phyloP scores from a whole-genome alignment of 495 filamentous ascomycete genomes.

The Tetracladium marchalianum region DNA sequence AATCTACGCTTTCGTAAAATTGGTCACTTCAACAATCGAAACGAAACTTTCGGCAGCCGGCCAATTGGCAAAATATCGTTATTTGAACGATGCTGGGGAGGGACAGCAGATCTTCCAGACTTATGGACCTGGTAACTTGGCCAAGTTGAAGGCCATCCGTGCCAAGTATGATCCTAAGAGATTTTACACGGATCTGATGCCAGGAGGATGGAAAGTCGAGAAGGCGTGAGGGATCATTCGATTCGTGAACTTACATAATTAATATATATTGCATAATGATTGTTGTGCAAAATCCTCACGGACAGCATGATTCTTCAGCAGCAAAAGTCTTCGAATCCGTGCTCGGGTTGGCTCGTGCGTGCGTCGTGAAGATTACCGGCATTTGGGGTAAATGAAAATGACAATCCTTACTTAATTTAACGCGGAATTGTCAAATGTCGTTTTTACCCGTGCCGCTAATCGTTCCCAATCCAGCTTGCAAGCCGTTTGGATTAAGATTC shows the following conservation, averaged over 20 bases:
- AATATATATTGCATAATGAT: too few relatives aligned
- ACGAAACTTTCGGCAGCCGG: constrained; percentile 3
- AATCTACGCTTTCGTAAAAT: constrained; percentile 3
- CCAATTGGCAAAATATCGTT: constrained; percentile 9
- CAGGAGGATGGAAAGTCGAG: constrained; percentile 26
- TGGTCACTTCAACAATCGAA: constrained; percentile 2
- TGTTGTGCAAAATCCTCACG: too few relatives aligned
- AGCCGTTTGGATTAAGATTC: too few relatives aligned
- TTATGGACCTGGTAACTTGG: constrained; percentile 21
- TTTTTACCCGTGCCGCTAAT: too few relatives aligned
- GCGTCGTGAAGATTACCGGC: too few relatives aligned
- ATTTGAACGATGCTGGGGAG: constrained; percentile 14
- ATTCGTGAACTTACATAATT: neutral
- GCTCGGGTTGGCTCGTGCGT: too few relatives aligned
- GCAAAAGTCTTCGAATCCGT: too few relatives aligned
- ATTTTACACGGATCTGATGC: constrained; percentile 22
- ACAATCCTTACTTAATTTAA: too few relatives aligned
- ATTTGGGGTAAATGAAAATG: too few relatives aligned
- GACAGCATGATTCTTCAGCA: too few relatives aligned
- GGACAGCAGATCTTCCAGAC: constrained; percentile 12
- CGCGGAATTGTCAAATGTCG: too few relatives aligned
- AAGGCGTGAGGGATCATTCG: constrained; percentile 1
- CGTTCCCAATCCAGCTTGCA: too few relatives aligned
- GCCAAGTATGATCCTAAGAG: constrained; percentile 23
- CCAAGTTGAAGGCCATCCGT: constrained; percentile 18